A percentile compares a stretch with the other conserved stretches of the same genome.
These are phyloP conservation scores for Dentipellis sp. DNA, from an alignment of 768 basidiomycete species.

Conservation along the genomic window DNA sequence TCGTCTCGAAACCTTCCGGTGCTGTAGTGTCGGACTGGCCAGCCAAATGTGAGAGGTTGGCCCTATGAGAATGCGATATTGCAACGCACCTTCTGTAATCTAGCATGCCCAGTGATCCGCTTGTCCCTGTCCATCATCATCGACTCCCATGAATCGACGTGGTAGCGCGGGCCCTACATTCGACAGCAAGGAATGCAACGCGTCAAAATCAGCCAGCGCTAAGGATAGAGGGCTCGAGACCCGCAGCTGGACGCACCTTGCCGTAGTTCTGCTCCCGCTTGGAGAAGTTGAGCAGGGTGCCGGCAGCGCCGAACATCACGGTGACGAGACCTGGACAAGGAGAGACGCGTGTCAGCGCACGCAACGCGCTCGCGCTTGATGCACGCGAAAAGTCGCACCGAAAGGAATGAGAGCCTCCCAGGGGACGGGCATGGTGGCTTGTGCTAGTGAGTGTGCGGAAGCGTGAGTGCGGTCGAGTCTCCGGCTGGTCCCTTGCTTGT, in stretches of 20 bases:
- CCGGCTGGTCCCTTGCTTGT: background rate
- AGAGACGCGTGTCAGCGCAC: slow-evolving; percentile 2
- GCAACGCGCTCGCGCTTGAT: background rate
- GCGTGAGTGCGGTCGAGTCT: background rate
- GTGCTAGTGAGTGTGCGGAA: background rate
- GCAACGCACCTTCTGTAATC: slow-evolving; percentile 75
- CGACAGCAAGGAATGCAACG: background rate
- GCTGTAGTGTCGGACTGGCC: slow-evolving; percentile 57
- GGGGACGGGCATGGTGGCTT: slow-evolving; percentile 75
- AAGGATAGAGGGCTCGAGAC: too few species aligned
- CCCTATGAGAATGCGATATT: background rate
- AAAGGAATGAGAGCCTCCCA: slow-evolving; percentile 98
- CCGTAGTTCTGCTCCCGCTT: slow-evolving; percentile 80
- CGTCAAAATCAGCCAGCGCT: background rate
- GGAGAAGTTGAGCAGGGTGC: slow-evolving; percentile 76
- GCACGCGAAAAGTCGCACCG: slow-evolving; percentile 34
- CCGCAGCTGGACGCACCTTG: slow-evolving; percentile 46
- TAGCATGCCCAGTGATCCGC: slow-evolving; percentile 74
- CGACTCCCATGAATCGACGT: slow-evolving; percentile 84
- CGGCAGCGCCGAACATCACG: slow-evolving; percentile 83
- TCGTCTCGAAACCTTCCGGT: slow-evolving; percentile 63
- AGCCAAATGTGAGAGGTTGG: background rate
- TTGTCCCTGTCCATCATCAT: slow-evolving; percentile 95
- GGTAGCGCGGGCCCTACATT: slow-evolving; percentile 70
- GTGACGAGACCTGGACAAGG: slow-evolving; percentile 61